A percentile compares a stretch with the other conserved stretches of the same genome.
phyloP scores from a whole-genome alignment of 2,329 filamentous ascomycete genomes.

The Trichoderma sp. region DNA sequence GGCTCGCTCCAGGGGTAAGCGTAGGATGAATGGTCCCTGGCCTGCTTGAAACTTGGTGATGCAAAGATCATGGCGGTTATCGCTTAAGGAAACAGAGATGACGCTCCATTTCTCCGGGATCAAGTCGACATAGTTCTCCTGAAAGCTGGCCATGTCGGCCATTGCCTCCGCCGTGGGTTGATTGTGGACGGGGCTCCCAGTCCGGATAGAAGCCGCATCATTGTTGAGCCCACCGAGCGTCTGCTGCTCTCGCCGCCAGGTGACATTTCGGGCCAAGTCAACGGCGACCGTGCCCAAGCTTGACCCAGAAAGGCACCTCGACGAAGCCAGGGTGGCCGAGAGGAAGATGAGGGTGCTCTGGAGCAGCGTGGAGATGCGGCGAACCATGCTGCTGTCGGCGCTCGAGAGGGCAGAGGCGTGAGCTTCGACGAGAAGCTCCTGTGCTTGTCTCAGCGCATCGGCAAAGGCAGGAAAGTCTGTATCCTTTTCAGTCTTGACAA shows the following conservation, averaged over 20 bases:
- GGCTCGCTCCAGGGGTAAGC: slow-evolving; percentile 81
- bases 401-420: slow-evolving; percentile 59
- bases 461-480: slow-evolving; percentile 50
- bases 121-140: slow-evolving; percentile 80
- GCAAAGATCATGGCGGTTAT: slow-evolving; percentile 80
- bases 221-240: slow-evolving; percentile 49
- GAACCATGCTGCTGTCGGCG: slow-evolving; percentile 61
- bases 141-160: slow-evolving; percentile 65
- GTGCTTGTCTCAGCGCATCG: slow-evolving; percentile 64
- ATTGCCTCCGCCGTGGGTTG: slow-evolving; percentile 51
- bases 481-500: neutral
- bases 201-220: slow-evolving; percentile 34
- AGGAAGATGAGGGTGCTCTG: slow-evolving; percentile 68
- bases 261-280: slow-evolving; percentile 71
- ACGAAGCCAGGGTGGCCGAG: slow-evolving; percentile 58
- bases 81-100: slow-evolving; percentile 81
- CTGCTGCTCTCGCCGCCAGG: slow-evolving; percentile 66
- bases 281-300: slow-evolving; percentile 64
- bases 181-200: slow-evolving; percentile 34
- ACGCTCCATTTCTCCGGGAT: slow-evolving; percentile 83
- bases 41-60: slow-evolving; percentile 81
- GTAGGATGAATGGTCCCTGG: slow-evolving; percentile 79
- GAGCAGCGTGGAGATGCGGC: slow-evolving; percentile 63
- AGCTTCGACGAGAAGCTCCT: slow-evolving; percentile 65
- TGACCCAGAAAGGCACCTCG: slow-evolving; percentile 51